These are phyloP conservation scores for Pluteus cervinus DNA, from an alignment of 768 basidiomycete species.

Conservation along the genomic window DNA sequence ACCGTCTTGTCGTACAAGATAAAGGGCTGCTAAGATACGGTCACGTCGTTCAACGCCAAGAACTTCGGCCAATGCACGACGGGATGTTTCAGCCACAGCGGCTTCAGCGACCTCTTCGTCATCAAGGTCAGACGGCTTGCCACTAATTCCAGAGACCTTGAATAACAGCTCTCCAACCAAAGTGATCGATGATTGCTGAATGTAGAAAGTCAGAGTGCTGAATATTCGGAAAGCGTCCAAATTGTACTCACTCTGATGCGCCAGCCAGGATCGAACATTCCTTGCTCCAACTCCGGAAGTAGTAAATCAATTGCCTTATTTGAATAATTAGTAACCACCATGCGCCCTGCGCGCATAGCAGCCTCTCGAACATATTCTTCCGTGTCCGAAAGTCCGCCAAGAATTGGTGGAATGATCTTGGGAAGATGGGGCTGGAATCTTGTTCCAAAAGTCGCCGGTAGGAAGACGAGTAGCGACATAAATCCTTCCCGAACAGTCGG, in stretches of 20 bases:
- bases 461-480: conserved; percentile 93
- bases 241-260: conserved; percentile 72
- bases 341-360: conserved; percentile 97
- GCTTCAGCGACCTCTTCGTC: conserved; percentile 79
- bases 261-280: conserved; percentile 95
- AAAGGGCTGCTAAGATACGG: conserved; percentile 84
- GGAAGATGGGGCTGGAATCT: conserved; percentile 95
- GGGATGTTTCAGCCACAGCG: conserved; percentile 68
- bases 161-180: conserved; percentile 94
- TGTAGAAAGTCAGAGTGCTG: conserved; percentile 9
- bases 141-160: conserved; percentile 94
- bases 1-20: conserved; percentile 90
- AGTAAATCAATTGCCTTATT: conserved; percentile 88
- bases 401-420: conserved; percentile 89
- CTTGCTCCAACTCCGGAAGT: conserved; percentile 87
- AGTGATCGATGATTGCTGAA: conserved; percentile 89
- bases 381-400: conserved; percentile 84
- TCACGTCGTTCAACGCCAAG: conserved; percentile 87
- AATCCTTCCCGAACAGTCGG: conserved; percentile 95
- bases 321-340: conserved; percentile 96
- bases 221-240: neutral
- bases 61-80: conserved; percentile 80
- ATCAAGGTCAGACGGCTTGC: conserved; percentile 72
- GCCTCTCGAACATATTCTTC: conserved; percentile 97
- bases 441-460: conserved; percentile 93